phyloP scores from a whole-genome alignment of 768 basidiomycete species.

The Trametes coccinea region DNA sequence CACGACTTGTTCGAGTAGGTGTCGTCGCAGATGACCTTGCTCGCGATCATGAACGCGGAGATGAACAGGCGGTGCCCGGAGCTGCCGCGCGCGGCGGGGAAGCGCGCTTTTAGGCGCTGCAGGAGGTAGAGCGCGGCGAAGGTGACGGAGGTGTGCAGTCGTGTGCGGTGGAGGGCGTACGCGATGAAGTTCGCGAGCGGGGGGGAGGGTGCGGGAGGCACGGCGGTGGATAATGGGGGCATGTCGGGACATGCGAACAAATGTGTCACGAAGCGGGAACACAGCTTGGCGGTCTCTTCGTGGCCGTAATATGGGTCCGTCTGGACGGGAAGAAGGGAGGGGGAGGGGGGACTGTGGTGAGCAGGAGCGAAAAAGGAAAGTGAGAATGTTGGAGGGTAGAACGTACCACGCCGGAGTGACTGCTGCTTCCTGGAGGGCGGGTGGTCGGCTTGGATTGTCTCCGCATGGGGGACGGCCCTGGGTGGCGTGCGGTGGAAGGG shows the following conservation, averaged over 20 bases:
- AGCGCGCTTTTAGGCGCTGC: slow-evolving; percentile 85
- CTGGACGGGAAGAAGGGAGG: slow-evolving; percentile 12
- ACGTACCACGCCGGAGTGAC: slow-evolving; percentile 17
- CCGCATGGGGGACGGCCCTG: slow-evolving; percentile 28
- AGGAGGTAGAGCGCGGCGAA: slow-evolving; percentile 69
- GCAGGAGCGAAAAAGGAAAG: slow-evolving; percentile 8
- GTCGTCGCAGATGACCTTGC: slow-evolving; percentile 71
- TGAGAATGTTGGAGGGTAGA: background rate
- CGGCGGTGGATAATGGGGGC: slow-evolving; percentile 46
- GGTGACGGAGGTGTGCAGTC: slow-evolving; percentile 59
- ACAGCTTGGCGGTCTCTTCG: slow-evolving; percentile 42
- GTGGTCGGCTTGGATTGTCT: slow-evolving; percentile 25
- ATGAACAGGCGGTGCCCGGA: slow-evolving; percentile 90
- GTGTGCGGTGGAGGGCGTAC: slow-evolving; percentile 81
- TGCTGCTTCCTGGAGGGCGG: slow-evolving; percentile 1
- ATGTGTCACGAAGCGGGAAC: slow-evolving; percentile 44
- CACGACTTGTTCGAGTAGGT: slow-evolving; percentile 71
- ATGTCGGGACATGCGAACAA: slow-evolving; percentile 48
- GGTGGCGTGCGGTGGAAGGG: slow-evolving; percentile 30
- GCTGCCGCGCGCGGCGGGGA: slow-evolving; percentile 87
- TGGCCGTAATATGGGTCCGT: slow-evolving; percentile 49
- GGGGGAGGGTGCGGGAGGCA: slow-evolving; percentile 54
- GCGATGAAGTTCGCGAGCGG: slow-evolving; percentile 79
- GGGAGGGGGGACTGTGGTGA: background rate
- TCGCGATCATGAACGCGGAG: slow-evolving; percentile 90